Evolutionary conservation across 2,329 filamentous ascomycete genomes (phyloP).

Genomic region (Didymella exigua): DNA sequence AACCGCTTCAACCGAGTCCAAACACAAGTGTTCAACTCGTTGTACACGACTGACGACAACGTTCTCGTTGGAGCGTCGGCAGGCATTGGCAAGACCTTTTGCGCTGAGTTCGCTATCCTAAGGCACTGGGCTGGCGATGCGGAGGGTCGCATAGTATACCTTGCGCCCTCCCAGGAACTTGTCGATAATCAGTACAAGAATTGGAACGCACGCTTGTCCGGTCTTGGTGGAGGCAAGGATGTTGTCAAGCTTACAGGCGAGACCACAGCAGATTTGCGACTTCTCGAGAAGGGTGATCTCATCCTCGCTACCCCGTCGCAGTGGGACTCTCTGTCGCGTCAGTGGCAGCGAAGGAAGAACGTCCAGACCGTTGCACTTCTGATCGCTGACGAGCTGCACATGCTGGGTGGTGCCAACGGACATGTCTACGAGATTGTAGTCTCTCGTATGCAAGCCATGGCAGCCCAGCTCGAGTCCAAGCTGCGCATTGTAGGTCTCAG

Average conservation of each 20-base stretch:
- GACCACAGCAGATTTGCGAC: slow-evolving; percentile 85
- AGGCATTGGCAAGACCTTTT: slow-evolving; percentile 95
- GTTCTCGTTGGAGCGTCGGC: slow-evolving; percentile 92
- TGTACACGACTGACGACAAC: slow-evolving; percentile 90
- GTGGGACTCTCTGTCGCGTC: slow-evolving; percentile 94
- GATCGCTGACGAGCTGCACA: slow-evolving; percentile 93
- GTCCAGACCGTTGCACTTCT: slow-evolving; percentile 88
- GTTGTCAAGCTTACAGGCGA: slow-evolving; percentile 95
- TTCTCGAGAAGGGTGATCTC: slow-evolving; percentile 85
- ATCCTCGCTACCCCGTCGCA: slow-evolving; percentile 91
- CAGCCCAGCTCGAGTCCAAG: slow-evolving; percentile 81
- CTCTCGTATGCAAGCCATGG: slow-evolving; percentile 97
- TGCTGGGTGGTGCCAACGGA: slow-evolving; percentile 83
- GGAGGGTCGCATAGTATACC: slow-evolving; percentile 83
- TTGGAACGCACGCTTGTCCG: slow-evolving; percentile 79
- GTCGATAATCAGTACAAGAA: slow-evolving; percentile 81
- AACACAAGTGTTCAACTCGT: slow-evolving; percentile 93
- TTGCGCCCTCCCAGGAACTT: slow-evolving; percentile 93
- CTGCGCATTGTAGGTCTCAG: slow-evolving; percentile 88
- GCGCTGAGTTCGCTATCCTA: slow-evolving; percentile 90
- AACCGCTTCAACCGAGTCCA: slow-evolving; percentile 95
- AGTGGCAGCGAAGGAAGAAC: slow-evolving; percentile 97
- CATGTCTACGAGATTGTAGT: slow-evolving; percentile 96
- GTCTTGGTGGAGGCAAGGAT: slow-evolving; percentile 80
- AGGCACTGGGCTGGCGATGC: slow-evolving; percentile 80